Evolutionary conservation across 1,139 yeast species (phyloP).

Genomic region (Meyerozyma smithsonii): DNA sequence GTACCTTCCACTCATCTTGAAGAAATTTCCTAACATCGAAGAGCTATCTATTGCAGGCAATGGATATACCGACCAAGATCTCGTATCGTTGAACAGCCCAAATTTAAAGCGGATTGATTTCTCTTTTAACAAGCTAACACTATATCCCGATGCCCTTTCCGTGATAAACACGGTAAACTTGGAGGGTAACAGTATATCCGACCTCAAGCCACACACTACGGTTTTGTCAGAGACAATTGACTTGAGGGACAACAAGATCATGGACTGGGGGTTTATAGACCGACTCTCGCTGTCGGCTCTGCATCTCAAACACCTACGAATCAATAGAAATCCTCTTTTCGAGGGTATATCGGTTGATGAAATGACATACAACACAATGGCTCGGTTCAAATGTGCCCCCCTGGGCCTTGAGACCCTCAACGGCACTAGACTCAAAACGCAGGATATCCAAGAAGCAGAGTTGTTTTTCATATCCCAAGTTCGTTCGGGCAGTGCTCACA

Average conservation of each 20-base stretch:
- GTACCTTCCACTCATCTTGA: conserved; percentile 17
- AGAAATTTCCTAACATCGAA: conserved; percentile 39
- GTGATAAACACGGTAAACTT: conserved; percentile 16
- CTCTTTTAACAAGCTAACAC: conserved; percentile 37
- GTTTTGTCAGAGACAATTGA: conserved; percentile 26
- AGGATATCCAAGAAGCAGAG: conserved; percentile 61
- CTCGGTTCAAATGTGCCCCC: conserved; percentile 35
- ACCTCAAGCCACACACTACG: neutral
- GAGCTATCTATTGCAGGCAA: conserved; percentile 49
- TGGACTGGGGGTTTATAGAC: conserved; percentile 49
- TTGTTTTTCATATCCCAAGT: conserved; percentile 59
- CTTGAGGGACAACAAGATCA: conserved; percentile 43
- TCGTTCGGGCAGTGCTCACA: conserved; percentile 21
- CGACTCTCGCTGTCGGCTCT: conserved; percentile 27
- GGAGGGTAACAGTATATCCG: conserved; percentile 22
- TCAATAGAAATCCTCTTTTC: conserved; percentile 52
- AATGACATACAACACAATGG: conserved; percentile 40
- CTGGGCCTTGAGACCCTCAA: conserved; percentile 40
- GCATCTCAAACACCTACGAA: conserved; percentile 36
- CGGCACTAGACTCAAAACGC: conserved; percentile 45
- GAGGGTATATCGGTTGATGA: conserved; percentile 27
- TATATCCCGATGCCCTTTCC: conserved; percentile 22
- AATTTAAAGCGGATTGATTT: conserved; percentile 32
- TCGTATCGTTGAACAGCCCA: conserved; percentile 6
- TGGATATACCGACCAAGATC: conserved; percentile 22